These are phyloP conservation scores for Tolypocladium cylindrosporum DNA, from an alignment of 2,329 filamentous ascomycete genomes.

Conservation along the genomic window DNA sequence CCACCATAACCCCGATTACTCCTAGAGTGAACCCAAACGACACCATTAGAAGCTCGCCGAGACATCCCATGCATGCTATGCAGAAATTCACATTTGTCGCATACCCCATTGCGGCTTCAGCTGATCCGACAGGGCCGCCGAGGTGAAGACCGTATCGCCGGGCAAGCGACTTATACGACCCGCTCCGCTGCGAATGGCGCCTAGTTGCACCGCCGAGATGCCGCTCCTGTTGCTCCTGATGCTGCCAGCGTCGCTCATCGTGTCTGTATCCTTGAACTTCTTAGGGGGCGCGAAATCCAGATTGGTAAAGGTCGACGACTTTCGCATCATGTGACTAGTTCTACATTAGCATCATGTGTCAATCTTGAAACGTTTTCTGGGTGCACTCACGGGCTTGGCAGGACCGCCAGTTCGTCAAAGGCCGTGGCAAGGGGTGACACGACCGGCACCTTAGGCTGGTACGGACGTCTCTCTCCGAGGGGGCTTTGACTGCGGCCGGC, in stretches of 20 bases:
- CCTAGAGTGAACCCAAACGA: conserved; percentile 2
- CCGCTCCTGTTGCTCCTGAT: conserved; percentile 58
- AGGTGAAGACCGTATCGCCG: conserved; percentile 69
- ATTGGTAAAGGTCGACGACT: conserved; percentile 66
- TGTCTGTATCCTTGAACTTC: conserved; percentile 55
- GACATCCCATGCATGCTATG: conserved; percentile 1
- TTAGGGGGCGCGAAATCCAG: conserved; percentile 75
- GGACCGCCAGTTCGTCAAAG: conserved; percentile 74
- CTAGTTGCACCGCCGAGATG: conserved; percentile 59
- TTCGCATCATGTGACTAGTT: conserved; percentile 59
- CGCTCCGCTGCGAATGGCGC: conserved; percentile 70
- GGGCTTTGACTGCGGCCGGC: conserved; percentile 60
- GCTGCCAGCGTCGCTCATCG: conserved; percentile 55
- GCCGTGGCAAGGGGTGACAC: conserved; percentile 73
- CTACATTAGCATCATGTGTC: neutral
- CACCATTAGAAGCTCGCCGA: neutral
- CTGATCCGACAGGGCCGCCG: conserved; percentile 51
- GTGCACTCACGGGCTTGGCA: conserved; percentile 80
- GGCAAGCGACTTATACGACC: conserved; percentile 82
- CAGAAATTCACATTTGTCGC: conserved; percentile 21
- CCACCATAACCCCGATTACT: conserved; percentile 3
- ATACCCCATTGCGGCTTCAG: conserved; percentile 52
- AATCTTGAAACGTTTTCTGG: neutral
- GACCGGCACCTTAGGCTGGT: conserved; percentile 60
- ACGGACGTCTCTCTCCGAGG: conserved; percentile 57